These are phyloP conservation scores for Kokia cookei DNA, from an alignment of 441 rosid species.

Conservation along the genomic window DNA sequence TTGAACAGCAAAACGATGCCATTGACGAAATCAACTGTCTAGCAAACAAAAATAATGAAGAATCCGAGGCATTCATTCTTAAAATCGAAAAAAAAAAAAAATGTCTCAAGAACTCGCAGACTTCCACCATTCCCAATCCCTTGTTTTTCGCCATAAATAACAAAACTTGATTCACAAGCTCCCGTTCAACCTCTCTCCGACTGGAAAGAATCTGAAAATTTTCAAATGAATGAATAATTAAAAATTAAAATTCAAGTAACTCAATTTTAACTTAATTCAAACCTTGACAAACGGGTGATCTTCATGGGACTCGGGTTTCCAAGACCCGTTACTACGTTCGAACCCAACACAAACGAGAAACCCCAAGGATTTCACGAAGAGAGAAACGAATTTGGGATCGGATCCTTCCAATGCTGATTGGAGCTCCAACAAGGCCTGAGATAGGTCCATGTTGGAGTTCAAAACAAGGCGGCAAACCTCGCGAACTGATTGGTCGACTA, in stretches of 20 bases:
- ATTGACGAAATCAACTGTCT: constrained; percentile 65
- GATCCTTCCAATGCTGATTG: constrained; percentile 82
- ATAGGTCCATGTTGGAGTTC: constrained; percentile 45
- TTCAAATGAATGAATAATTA: not conserved
- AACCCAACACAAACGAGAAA: constrained; percentile 56
- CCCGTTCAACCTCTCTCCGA: constrained; percentile 55
- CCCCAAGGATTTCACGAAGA: constrained; percentile 70
- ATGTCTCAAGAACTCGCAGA: constrained; percentile 75
- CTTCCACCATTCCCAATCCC: constrained; percentile 48
- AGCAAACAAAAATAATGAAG: constrained; percentile 37
- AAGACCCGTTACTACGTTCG: constrained; percentile 36
- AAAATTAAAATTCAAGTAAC: not conserved
- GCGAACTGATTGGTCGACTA: constrained; percentile 79
- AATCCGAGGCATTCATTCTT: constrained; percentile 40
- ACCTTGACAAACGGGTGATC: constrained; percentile 79
- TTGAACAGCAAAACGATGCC: constrained; percentile 78
- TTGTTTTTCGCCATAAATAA: constrained; percentile 50
- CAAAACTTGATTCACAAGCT: constrained; percentile 66
- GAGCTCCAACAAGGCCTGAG: constrained; percentile 62
- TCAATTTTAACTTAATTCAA: not conserved
- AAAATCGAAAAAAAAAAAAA: constrained; percentile 54
- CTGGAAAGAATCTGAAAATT: constrained; percentile 62
- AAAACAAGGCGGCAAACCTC: constrained; percentile 75
- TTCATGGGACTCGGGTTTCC: constrained; percentile 45
- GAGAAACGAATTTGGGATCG: constrained; percentile 39